Conservation (phyloP, 225 moss, liverwort and hornwort genomes). For the Thuidium tamariscinum region DNA sequence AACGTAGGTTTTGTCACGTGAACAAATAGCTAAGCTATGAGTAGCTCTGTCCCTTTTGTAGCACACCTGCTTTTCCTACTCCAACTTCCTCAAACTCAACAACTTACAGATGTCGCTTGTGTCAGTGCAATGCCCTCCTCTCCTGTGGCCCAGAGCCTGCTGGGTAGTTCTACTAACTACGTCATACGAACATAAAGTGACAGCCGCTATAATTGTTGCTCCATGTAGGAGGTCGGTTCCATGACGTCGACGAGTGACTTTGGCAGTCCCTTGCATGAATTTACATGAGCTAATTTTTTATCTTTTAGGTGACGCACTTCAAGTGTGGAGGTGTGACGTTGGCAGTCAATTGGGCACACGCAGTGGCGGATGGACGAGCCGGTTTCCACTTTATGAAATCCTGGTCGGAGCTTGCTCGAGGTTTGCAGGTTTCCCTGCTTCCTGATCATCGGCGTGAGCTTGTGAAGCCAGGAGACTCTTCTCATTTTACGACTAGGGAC, state of each 20-base stretch:
- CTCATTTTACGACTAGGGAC: background rate
- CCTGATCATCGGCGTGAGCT: constrained; percentile 26
- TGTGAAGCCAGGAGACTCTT: background rate
- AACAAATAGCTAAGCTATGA: background rate
- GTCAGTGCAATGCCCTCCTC: background rate
- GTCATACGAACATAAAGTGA: background rate
- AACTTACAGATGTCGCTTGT: background rate
- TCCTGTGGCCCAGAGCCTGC: background rate
- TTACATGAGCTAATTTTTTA: rapidly evolving
- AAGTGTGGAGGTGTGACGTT: constrained; percentile 21
- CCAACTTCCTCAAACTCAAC: background rate
- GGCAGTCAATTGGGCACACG: constrained; percentile 24
- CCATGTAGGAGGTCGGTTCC: background rate
- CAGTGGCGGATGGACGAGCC: constrained; percentile 17
- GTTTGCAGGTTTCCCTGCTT: background rate
- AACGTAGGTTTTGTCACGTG: background rate
- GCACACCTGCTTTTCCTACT: background rate
- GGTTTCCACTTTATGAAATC: constrained; percentile 36
- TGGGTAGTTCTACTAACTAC: background rate
- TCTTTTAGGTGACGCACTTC: constrained; percentile 1
- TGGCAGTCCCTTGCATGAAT: background rate
- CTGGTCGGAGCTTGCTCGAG: constrained; percentile 27
- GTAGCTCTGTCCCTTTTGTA: background rate
- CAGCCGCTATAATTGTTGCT: background rate
- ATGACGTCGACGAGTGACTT: background rate